phyloP scores from a whole-genome alignment of 441 rosid species.

The Populus hybrid region DNA sequence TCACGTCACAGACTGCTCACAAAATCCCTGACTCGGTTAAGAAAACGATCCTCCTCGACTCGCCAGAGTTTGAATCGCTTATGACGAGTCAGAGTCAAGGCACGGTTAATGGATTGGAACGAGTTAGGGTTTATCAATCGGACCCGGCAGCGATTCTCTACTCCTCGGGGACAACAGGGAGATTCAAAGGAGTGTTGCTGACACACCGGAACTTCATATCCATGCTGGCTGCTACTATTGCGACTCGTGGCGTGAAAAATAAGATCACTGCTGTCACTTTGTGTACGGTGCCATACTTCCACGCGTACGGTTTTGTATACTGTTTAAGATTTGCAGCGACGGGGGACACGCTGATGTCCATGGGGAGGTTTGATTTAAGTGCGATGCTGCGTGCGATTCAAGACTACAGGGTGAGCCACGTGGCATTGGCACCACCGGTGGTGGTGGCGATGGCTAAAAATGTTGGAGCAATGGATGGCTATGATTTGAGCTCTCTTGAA shows the following conservation, averaged over 20 bases:
- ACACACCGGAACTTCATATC: slow-evolving; percentile 46
- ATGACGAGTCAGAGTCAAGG: slow-evolving; percentile 7
- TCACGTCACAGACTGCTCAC: slow-evolving; percentile 28
- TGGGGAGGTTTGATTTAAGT: slow-evolving; percentile 29
- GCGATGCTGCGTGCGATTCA: slow-evolving; percentile 31
- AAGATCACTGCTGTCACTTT: slow-evolving; percentile 23
- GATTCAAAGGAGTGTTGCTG: slow-evolving; percentile 50
- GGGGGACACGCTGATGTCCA: slow-evolving; percentile 41
- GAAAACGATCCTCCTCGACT: slow-evolving; percentile 32
- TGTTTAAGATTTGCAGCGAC: slow-evolving; percentile 30
- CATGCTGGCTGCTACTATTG: slow-evolving; percentile 22
- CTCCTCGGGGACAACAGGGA: slow-evolving; percentile 70
- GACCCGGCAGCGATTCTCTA: slow-evolving; percentile 60
- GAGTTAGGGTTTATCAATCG: slow-evolving; percentile 29
- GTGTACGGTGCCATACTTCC: slow-evolving; percentile 50
- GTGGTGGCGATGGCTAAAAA: slow-evolving; percentile 36
- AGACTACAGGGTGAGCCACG: slow-evolving; percentile 36
- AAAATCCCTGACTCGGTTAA: slow-evolving; percentile 30
- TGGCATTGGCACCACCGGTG: slow-evolving; percentile 53
- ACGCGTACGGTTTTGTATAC: slow-evolving; percentile 40
- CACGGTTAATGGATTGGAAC: not conserved
- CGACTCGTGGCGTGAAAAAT: slow-evolving; percentile 26
- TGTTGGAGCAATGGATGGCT: slow-evolving; percentile 14
- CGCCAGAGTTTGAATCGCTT: slow-evolving; percentile 41
- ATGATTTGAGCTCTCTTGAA: slow-evolving; percentile 52